A percentile compares a stretch with the other conserved stretches of the same genome.
phyloP scores from a whole-genome alignment of 305 asterid species.

The Fraxinus sp. region DNA sequence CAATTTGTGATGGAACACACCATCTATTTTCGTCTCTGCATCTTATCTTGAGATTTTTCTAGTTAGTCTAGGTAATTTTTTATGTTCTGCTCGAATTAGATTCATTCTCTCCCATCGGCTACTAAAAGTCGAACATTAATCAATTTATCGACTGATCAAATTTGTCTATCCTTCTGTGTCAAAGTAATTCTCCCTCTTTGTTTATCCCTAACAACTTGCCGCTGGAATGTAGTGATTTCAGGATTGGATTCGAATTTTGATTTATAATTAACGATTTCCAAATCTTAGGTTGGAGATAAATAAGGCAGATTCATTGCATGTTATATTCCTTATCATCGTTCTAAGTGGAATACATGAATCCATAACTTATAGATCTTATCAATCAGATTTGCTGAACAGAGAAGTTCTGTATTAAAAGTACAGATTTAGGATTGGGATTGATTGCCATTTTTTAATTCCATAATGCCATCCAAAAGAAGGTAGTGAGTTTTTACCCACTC shows the following conservation, averaged over 20 bases:
- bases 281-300: neutral
- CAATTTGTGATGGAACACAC: neutral
- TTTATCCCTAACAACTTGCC: neutral
- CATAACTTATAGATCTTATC: neutral
- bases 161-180: neutral
- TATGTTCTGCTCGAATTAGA: neutral
- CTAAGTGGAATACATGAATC: neutral
- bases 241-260: neutral
- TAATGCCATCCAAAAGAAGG: neutral
- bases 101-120: neutral
- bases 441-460: neutral
- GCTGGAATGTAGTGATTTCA: neutral
- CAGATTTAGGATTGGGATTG: neutral
- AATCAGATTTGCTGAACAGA: neutral
- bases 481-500: neutral
- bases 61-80: neutral
- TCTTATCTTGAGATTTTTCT: neutral
- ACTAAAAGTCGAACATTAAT: neutral
- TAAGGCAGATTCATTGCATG: neutral
- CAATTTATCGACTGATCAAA: neutral
- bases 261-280: neutral
- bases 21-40: neutral
- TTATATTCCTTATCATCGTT: neutral
- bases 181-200: neutral
- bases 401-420: neutral